Percentiles rank a stretch among this genome's conserved stretches.
Evolutionary conservation across 2,329 filamentous ascomycete species (phyloP).

Genomic region (Microsporum ferrugineum): DNA sequence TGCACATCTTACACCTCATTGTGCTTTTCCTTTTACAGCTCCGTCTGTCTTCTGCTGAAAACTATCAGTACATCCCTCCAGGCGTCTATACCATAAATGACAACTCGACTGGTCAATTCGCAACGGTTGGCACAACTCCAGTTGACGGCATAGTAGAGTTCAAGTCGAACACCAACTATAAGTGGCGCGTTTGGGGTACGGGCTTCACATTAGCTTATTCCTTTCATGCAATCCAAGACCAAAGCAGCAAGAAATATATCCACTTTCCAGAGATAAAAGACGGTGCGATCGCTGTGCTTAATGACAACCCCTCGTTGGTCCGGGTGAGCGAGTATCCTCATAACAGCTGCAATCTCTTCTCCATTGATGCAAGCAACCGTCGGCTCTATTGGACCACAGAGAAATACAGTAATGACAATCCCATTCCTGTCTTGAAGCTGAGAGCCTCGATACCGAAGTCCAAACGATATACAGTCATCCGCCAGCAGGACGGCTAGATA

Average conservation of each 20-base stretch:
- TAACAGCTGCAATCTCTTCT: neutral
- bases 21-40: constrained; percentile 3
- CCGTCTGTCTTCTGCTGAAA: neutral
- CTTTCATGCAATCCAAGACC: neutral
- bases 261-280: constrained; percentile 1
- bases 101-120: neutral
- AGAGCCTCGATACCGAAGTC: neutral
- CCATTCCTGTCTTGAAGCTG: neutral
- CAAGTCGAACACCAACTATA: neutral
- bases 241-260: constrained; percentile 1
- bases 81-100: neutral
- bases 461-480: neutral
- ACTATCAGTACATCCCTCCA: neutral
- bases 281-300: neutral
- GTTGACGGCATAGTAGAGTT: constrained; percentile 1
- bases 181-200: neutral
- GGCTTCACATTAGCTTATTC: neutral
- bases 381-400: constrained; percentile 1
- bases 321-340: neutral
- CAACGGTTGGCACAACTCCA: neutral
- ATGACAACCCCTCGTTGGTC: neutral
- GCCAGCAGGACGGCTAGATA: neutral
- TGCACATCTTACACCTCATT: constrained; percentile 2
- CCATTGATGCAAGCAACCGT: neutral
- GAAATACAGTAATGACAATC: neutral